phyloP scores from a whole-genome alignment of 2,329 filamentous ascomycete species.

The Alternaria solani region DNA sequence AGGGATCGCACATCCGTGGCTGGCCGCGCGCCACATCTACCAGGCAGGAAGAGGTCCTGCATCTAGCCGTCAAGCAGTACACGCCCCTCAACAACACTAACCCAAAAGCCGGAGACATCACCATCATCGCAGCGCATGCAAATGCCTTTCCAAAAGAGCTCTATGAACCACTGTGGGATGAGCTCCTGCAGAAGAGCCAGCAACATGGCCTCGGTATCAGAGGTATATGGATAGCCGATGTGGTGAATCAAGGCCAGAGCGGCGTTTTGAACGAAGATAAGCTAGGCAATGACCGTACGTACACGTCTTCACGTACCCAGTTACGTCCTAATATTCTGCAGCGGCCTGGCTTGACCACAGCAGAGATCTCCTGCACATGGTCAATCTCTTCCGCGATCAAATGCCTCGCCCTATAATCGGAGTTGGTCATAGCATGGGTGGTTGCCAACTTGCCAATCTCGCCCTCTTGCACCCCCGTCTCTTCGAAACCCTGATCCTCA shows the following conservation, averaged over 20 bases:
- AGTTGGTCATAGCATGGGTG: constrained; percentile 90
- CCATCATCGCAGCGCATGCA: constrained; percentile 85
- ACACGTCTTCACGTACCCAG: neutral
- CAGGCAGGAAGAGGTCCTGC: constrained; percentile 76
- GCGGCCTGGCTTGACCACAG: constrained; percentile 87
- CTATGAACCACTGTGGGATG: constrained; percentile 92
- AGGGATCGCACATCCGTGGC: constrained; percentile 77
- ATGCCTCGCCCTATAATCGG: constrained; percentile 86
- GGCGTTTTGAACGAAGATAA: constrained; percentile 76
- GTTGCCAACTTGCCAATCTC: constrained; percentile 73
- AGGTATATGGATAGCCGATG: constrained; percentile 88
- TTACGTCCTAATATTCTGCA: constrained; percentile 44
- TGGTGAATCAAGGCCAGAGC: constrained; percentile 84
- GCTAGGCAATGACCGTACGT: constrained; percentile 84
- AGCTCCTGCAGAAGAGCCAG: constrained; percentile 69
- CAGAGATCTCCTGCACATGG: constrained; percentile 82
- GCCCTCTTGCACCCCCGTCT: constrained; percentile 82
- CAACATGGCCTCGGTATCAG: constrained; percentile 73
- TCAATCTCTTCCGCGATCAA: constrained; percentile 80
- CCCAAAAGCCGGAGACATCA: constrained; percentile 78
- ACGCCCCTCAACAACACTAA: constrained; percentile 73
- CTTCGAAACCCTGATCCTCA: constrained; percentile 74
- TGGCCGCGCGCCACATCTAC: constrained; percentile 76
- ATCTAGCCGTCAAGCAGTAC: constrained; percentile 87
- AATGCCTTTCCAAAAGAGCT: constrained; percentile 97